Percentiles rank a stretch among this genome's conserved stretches.
Conservation (phyloP, 495 filamentous ascomycete species). For the Penicillium crystallinum region DNA sequence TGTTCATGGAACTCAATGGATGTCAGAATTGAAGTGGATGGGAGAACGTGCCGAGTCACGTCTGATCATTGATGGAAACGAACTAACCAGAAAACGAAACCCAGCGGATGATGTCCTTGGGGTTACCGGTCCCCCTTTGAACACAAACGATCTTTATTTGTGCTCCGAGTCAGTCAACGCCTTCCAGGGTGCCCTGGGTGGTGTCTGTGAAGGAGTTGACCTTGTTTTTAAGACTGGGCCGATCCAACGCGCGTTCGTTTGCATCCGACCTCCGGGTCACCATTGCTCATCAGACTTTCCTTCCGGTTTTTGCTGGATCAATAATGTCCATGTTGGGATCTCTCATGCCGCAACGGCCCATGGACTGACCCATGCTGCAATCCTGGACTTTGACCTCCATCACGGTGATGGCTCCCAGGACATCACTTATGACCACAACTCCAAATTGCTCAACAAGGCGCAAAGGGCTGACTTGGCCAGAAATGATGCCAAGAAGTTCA, state of each 20-base stretch:
- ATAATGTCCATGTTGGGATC: conserved; percentile 96
- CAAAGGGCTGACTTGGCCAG: background rate
- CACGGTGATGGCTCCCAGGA: conserved; percentile 95
- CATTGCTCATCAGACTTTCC: conserved; percentile 86
- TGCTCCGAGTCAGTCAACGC: conserved; percentile 79
- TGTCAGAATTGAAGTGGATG: conserved; percentile 84
- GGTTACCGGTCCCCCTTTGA: conserved; percentile 58
- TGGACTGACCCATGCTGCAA: conserved; percentile 88
- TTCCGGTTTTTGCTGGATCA: conserved; percentile 97
- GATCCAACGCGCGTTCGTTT: conserved; percentile 71
- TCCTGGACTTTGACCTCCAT: conserved; percentile 95
- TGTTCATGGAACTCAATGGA: conserved; percentile 83
- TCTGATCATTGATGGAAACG: conserved; percentile 66
- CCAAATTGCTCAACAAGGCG: conserved; percentile 50
- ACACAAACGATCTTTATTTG: conserved; percentile 67
- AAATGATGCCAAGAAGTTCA: background rate
- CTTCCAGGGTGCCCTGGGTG: conserved; percentile 82
- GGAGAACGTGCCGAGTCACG: conserved; percentile 71
- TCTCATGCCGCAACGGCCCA: conserved; percentile 77
- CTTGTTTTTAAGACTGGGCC: conserved; percentile 61
- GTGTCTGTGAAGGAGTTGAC: conserved; percentile 88
- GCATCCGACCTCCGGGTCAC: conserved; percentile 81
- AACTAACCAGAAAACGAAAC: conserved; percentile 59
- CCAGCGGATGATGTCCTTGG: conserved; percentile 36
- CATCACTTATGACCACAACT: conserved; percentile 84